Conservation (phyloP, 768 basidiomycete genomes). For the Psilocybe sp. region DNA sequence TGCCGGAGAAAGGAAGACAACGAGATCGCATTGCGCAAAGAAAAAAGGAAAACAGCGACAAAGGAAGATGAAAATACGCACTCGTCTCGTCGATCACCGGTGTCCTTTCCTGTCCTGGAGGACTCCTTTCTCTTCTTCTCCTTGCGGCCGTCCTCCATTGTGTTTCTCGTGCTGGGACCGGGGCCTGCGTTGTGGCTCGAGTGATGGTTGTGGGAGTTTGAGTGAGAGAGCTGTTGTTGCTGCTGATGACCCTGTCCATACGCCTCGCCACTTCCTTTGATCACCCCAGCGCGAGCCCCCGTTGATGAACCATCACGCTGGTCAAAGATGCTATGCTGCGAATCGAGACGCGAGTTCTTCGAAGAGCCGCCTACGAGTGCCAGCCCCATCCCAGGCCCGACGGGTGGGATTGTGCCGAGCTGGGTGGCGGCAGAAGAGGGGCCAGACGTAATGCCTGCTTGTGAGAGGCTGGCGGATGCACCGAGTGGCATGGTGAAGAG, state of each 20-base stretch:
- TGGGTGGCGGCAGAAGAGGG: slow-evolving; percentile 6
- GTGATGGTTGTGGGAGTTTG: not conserved
- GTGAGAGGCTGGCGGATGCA: slow-evolving; percentile 25
- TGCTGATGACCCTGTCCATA: slow-evolving; percentile 7
- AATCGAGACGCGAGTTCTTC: not conserved
- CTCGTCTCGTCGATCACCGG: slow-evolving; percentile 76
- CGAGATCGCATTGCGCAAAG: not conserved
- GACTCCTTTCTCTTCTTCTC: slow-evolving; percentile 70
- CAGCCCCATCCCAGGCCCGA: slow-evolving; percentile 10
- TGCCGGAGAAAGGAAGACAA: not conserved
- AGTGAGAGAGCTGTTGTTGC: slow-evolving; percentile 8
- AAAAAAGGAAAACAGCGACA: slow-evolving; percentile 4
- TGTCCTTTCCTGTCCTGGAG: slow-evolving; percentile 70
- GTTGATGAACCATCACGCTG: not conserved
- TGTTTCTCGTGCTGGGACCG: slow-evolving; percentile 12
- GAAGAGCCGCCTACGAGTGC: slow-evolving; percentile 3
- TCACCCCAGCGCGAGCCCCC: not conserved
- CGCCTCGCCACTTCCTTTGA: not conserved
- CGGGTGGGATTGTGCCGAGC: slow-evolving; percentile 2
- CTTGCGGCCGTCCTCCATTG: slow-evolving; percentile 45
- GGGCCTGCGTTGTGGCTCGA: slow-evolving; percentile 3
- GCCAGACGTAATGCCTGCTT: slow-evolving; percentile 13
- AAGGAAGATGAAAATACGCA: slow-evolving; percentile 31
- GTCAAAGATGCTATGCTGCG: not conserved
- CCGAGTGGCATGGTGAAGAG: slow-evolving; percentile 62